Base-by-base conservation (phyloP, 2,329 filamentous ascomycete species). In the Nemania bipapillata region DNA sequence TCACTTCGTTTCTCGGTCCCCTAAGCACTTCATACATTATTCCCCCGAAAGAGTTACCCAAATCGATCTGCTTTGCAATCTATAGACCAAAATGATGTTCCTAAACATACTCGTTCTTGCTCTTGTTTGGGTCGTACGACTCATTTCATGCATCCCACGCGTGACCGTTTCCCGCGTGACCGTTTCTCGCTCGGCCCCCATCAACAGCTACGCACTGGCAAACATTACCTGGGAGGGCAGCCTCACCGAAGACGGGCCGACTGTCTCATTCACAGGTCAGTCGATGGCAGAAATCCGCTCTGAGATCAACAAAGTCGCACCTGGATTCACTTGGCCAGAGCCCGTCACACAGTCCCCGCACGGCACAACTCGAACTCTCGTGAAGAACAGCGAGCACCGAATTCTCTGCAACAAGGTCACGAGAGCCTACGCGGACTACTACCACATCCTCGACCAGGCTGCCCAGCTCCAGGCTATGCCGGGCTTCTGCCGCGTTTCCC, bases 231-330 rank as follows among this genome's bases (percentile, higher is more conserved):
- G 66, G 56, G 58, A 55, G n/a, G 61, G 58, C 30, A 37, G 20
- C 20, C 42, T 57, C n/a, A 42, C 60, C 35, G 64, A 67, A 59
- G 47, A 66, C 55, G 67, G 70, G 12, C 64, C 67, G 64, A 70
- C 54, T 63, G 26, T 66, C 11, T 42, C 55, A 3, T 42, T 64
- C 35, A 64, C 50, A 0, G 62, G 40, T 22, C 42, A 26, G 12
- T 65, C 61, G 26, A 55, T 70, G 9, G 35, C 54, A n/a, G 61
- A 68, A 5, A 60, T 70, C 52, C 35, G 42, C 20, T 26, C 17
- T 17, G 35, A 66, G 55, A 64, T 69, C 53, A 58, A 24, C 1
- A 6, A 24, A 11, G 52, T 50, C 6, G 60, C 40, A 59, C 63
- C 22, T 22, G 24, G 2, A 6, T 54, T 61, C 22, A 54, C n/a